A percentile compares a stretch with the other conserved stretches of the same genome.
These are phyloP conservation scores for Leccinum rimulosum DNA, from an alignment of 768 basidiomycete genomes.

Conservation along the genomic window DNA sequence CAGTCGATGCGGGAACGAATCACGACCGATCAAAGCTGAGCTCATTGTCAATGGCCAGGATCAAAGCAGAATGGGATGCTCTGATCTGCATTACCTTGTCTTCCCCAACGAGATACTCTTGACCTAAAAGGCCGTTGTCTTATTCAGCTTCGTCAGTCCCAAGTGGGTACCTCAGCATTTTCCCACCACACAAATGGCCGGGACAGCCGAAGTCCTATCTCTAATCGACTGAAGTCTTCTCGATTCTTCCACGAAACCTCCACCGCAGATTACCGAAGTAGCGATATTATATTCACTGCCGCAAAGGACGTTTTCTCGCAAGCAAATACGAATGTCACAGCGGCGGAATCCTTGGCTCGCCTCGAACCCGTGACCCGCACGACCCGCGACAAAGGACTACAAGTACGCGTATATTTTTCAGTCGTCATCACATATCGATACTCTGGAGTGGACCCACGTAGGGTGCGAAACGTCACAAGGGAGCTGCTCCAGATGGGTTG, in stretches of 20 bases:
- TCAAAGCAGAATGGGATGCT: too few relatives aligned
- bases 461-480: constrained; percentile 67
- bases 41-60: too few relatives aligned
- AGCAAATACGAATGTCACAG: constrained; percentile 80
- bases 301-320: constrained; percentile 84
- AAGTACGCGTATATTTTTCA: constrained; percentile 84
- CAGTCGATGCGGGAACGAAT: too few relatives aligned
- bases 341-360: constrained; percentile 64
- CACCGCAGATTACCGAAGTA: constrained; percentile 74
- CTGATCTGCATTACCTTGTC: too few relatives aligned
- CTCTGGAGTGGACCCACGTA: constrained; percentile 69
- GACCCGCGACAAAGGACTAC: constrained; percentile 60
- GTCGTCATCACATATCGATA: constrained; percentile 84
- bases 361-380: constrained; percentile 58
- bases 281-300: constrained; percentile 90
- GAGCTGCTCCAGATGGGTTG: constrained; percentile 86
- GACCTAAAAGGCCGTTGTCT: too few relatives aligned
- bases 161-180: constrained; percentile 84
- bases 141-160: constrained; percentile 77
- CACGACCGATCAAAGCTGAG: too few relatives aligned
- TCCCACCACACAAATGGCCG: constrained; percentile 66
- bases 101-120: too few relatives aligned
- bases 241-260: constrained; percentile 30
- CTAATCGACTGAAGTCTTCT: constrained; percentile 55
- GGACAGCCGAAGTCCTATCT: constrained; percentile 72